Base-by-base conservation (phyloP, 495 filamentous ascomycete species). In the Trichoderma reesei region DNA sequence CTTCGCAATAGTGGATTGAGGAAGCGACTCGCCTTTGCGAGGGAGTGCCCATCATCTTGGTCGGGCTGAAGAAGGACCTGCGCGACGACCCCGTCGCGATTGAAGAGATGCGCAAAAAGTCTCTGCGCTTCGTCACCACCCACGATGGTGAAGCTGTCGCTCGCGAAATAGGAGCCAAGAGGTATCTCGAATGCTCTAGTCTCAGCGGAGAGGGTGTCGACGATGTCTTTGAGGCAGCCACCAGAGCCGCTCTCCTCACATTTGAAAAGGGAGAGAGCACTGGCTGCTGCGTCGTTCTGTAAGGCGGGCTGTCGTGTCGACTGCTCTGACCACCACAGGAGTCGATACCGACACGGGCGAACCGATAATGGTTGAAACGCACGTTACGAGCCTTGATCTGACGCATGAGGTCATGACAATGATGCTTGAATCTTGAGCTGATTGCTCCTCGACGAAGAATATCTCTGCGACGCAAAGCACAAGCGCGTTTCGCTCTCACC, bases 211-310 rank as follows among this genome's bases (percentile, higher is more conserved):
- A 99, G 72, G 94, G 94, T 13, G 94, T 99, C 31, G 94, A 99
- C 74, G 94, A 99, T 76, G 94, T 99, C 13, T 99, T 99, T 71
- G 94, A 99, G 73, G 94, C 94, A 36, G 94, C 94, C 9, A 99
- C 94, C 63, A 83, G 94, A 70, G 93, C 94, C n/a, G 92, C 94
- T 36, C 79, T 99, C 63, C 82, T 96, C 20, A 93, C 86, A 41
- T 94, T 95, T 65, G 93, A 98, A 70, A 93, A 93, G 75, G 85
- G 86, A 34, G 90, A 96, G 74, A 83, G 85, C 62, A 76, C 80
- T 59, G 88, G 89, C 18, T 98, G 94, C 81, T 98, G 94, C 76
- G 83, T 90, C 56, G 92, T 98, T 71, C 85, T 98, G 85, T 98
- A 79, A 92, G 14, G 41, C 37, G 11, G 26, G 26, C 26, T 26